These are phyloP conservation scores for Phytophthora litchii DNA, from an alignment of 352 stramenopile genomes.

Conservation along the genomic window DNA sequence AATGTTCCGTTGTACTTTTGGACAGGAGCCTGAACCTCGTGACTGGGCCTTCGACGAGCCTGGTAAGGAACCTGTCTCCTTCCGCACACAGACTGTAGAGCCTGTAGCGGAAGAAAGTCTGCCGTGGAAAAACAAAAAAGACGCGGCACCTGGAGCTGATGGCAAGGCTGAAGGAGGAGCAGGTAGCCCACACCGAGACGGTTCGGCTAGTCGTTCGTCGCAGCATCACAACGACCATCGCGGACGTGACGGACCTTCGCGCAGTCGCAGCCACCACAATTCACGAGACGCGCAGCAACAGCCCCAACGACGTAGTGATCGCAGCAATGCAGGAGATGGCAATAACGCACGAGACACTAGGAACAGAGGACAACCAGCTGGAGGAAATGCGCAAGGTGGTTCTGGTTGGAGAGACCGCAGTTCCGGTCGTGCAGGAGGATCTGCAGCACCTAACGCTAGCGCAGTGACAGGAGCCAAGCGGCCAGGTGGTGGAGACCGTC, in stretches of 20 bases:
- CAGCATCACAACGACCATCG: constrained; percentile 52
- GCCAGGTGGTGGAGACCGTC: constrained; percentile 34
- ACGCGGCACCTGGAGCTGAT: constrained; percentile 35
- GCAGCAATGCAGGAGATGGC: constrained; percentile 36
- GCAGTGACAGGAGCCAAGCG: constrained; percentile 40
- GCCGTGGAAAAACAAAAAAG: constrained; percentile 73
- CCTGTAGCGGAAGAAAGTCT: constrained; percentile 72
- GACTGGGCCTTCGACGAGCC: constrained; percentile 90
- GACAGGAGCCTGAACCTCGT: constrained; percentile 79
- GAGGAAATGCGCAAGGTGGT: constrained; percentile 25
- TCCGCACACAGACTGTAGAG: constrained; percentile 85
- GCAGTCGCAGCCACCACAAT: constrained; percentile 58
- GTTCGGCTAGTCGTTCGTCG: constrained; percentile 26
- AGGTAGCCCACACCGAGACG: constrained; percentile 40
- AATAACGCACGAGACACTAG: constrained; percentile 33
- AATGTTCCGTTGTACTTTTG: constrained; percentile 3
- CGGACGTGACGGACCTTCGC: constrained; percentile 35
- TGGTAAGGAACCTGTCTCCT: constrained; percentile 85
- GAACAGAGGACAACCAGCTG: constrained; percentile 21
- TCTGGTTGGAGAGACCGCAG: constrained; percentile 58
- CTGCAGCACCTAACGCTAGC: constrained; percentile 19
- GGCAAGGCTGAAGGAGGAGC: constrained; percentile 34
- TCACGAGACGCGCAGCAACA: constrained; percentile 45
- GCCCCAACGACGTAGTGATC: constrained; percentile 50
- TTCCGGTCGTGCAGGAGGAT: constrained; percentile 23